Percentiles rank a stretch among this genome's conserved stretches.
phyloP scores from a whole-genome alignment of 2,329 filamentous ascomycete species.

The Gnomoniopsis sp. region DNA sequence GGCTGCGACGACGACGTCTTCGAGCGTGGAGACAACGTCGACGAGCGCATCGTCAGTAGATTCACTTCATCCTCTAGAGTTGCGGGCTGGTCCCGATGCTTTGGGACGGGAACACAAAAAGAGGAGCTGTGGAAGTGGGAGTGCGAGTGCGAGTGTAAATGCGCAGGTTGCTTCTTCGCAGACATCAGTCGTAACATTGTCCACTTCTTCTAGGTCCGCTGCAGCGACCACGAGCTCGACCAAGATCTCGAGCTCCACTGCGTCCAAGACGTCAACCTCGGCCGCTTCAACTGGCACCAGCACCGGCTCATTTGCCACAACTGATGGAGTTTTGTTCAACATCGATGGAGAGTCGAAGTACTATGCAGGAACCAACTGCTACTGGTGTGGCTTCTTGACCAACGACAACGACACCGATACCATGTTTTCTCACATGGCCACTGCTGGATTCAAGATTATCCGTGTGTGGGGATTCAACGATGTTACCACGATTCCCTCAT shows the following conservation, averaged over 20 bases:
- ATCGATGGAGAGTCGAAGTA: conserved; percentile 41
- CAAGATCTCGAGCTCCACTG: not conserved
- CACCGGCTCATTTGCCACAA: conserved; percentile 21
- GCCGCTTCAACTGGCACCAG: conserved; percentile 11
- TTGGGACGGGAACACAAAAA: not conserved
- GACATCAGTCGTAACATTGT: conserved; percentile 10
- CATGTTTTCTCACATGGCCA: conserved; percentile 33
- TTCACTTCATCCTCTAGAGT: conserved; percentile 8
- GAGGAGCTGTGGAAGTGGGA: not conserved
- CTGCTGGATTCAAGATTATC: conserved; percentile 43
- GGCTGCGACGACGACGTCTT: conserved; percentile 6
- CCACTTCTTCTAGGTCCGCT: conserved; percentile 4
- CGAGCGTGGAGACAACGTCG: conserved; percentile 9
- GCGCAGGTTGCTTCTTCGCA: not conserved
- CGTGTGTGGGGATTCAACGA: conserved; percentile 63
- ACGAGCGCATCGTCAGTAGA: conserved; percentile 13
- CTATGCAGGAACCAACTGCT: conserved; percentile 50
- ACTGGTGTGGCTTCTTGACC: conserved; percentile 50
- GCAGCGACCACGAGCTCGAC: conserved; percentile 11
- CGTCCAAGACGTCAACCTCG: conserved; percentile 6
- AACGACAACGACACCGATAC: conserved; percentile 41
- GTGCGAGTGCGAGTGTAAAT: not conserved
- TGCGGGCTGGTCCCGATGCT: conserved; percentile 10
- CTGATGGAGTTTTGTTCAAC: conserved; percentile 30
- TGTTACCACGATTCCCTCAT: conserved; percentile 37